Conservation (phyloP, 1,284 basidiomycete genomes). For the Taiwanofungus camphoratus region DNA sequence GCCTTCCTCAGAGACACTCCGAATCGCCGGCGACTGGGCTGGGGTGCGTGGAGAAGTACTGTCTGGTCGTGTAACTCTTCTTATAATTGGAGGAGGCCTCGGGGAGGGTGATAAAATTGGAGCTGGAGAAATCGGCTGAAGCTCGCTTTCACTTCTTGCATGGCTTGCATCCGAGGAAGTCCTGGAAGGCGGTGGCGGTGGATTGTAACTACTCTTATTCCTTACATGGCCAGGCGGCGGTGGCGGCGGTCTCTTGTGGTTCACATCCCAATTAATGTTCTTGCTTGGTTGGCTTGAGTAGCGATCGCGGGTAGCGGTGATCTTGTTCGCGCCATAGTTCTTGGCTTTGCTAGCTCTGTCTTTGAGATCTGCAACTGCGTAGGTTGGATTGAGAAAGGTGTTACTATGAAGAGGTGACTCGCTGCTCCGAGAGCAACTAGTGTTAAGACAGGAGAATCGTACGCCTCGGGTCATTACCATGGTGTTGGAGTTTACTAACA, state of each 20-base stretch:
- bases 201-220: too few species aligned
- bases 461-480: too few species aligned
- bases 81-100: conserved; percentile 18
- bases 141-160: conserved; percentile 4
- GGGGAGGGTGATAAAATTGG: too few species aligned
- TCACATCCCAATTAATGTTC: conserved; percentile 58
- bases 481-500: too few species aligned
- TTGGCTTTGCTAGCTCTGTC: conserved; percentile 57
- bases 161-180: conserved; percentile 9
- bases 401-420: too few species aligned
- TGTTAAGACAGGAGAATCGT: too few species aligned
- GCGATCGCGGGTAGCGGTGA: conserved; percentile 51
- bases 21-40: background rate
- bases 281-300: conserved; percentile 52
- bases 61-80: conserved; percentile 20
- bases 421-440: too few species aligned
- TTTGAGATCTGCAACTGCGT: conserved; percentile 44
- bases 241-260: conserved; percentile 34
- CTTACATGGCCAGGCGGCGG: too few species aligned
- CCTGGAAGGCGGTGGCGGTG: conserved; percentile 21
- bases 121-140: background rate
- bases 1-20: background rate
- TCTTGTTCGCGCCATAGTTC: conserved; percentile 43
- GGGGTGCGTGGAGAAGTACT: conserved; percentile 7
- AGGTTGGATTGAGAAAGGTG: too few species aligned